These are phyloP conservation scores for Trichoderma brevicompactum DNA, from an alignment of 2,329 filamentous ascomycete genomes.

Conservation along the genomic window DNA sequence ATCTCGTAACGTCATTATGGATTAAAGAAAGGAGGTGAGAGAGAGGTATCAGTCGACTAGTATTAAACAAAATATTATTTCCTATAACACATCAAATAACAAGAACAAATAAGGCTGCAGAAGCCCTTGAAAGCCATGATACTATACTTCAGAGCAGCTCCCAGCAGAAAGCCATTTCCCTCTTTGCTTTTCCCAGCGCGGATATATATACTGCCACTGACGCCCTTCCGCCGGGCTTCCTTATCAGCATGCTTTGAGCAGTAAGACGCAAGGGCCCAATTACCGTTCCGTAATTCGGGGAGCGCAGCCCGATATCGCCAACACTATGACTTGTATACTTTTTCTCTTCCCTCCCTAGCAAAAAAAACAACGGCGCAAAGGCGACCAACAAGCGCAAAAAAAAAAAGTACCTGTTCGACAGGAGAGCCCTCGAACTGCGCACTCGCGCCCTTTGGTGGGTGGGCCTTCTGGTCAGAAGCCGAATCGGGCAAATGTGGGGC, in stretches of 20 bases:
- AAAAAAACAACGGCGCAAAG: not conserved
- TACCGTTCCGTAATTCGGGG: conserved; percentile 19
- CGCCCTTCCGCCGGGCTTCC: not conserved
- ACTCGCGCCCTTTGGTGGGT: conserved; percentile 8
- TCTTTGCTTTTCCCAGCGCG: not conserved
- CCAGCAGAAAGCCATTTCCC: not conserved
- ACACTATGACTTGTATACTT: not conserved
- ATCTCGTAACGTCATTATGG: conserved; percentile 19
- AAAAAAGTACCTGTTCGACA: no score
- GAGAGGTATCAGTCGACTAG: not conserved
- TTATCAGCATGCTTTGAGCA: not conserved
- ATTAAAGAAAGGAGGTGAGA: not conserved
- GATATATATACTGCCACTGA: not conserved
- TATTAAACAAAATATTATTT: not conserved
- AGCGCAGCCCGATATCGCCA: conserved; percentile 19
- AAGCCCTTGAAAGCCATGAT: conserved; percentile 9
- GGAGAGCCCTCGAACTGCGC: not conserved
- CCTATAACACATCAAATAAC: conserved; percentile 4
- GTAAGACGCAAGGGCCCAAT: not conserved
- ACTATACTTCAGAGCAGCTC: not conserved
- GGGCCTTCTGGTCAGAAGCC: not conserved
- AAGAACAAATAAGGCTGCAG: not conserved
- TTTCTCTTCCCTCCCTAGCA: not conserved
- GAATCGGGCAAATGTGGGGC: not conserved
- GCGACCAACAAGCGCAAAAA: not conserved